Percentiles rank a stretch among this genome's conserved stretches.
Conservation (phyloP, 164 flowering plant species). For the Chimonanthus praecox region DNA sequence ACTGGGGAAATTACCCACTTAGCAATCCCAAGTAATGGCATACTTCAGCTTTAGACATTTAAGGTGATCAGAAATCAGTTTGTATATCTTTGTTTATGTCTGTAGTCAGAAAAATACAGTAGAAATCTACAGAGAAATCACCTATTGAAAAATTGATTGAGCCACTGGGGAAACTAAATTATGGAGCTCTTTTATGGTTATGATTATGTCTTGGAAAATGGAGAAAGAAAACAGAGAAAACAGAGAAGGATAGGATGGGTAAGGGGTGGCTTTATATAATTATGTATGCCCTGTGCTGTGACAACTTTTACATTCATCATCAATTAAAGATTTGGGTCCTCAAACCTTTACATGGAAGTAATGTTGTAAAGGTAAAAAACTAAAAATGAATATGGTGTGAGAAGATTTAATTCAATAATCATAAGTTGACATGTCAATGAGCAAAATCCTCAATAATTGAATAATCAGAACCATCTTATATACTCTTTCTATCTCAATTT, state of each 20-base stretch:
- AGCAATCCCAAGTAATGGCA: too few species aligned
- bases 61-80: not conserved
- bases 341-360: not conserved
- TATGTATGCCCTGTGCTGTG: not conserved
- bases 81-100: not conserved
- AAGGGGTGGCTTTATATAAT: not conserved
- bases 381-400: not conserved
- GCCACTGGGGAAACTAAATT: not conserved
- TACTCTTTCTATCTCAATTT: too few species aligned
- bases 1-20: too few species aligned
- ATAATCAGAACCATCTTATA: too few species aligned
- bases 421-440: too few species aligned
- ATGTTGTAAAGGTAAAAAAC: not conserved
- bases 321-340: not conserved
- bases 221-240: not conserved
- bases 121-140: not conserved
- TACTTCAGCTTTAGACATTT: not conserved
- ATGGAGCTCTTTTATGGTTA: not conserved
- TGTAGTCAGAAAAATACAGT: not conserved
- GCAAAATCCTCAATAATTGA: too few species aligned
- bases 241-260: not conserved
- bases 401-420: not conserved
- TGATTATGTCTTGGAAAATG: not conserved
- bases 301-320: slow-evolving; percentile 1
- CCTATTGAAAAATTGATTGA: not conserved